Conservation (phyloP, 192 early-diverging fungal species). For the Coemansia sp. region DNA sequence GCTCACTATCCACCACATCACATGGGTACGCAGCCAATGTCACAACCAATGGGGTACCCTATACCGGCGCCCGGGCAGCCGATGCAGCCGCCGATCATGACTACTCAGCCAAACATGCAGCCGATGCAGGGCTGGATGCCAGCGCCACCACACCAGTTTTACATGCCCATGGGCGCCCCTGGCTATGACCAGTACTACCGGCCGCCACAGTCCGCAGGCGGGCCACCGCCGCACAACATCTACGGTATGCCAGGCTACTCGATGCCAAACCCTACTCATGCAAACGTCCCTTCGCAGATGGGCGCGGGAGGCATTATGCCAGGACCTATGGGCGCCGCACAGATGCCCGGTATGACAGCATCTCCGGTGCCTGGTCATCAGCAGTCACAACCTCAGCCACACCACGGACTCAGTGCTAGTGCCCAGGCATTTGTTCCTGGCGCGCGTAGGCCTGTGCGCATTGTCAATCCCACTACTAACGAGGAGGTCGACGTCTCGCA, state of each 20-base stretch:
- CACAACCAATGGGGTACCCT: slow-evolving; percentile 48
- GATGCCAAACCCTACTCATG: slow-evolving; percentile 39
- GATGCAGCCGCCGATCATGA: slow-evolving; percentile 51
- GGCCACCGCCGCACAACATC: slow-evolving; percentile 39
- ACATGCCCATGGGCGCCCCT: slow-evolving; percentile 41
- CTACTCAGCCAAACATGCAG: slow-evolving; percentile 46
- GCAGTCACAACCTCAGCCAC: slow-evolving; percentile 7
- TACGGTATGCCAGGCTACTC: slow-evolving; percentile 42
- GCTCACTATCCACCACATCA: slow-evolving; percentile 40
- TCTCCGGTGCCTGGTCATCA: slow-evolving; percentile 42
- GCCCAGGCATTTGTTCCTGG: slow-evolving; percentile 45
- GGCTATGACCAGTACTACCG: slow-evolving; percentile 52
- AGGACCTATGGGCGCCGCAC: slow-evolving; percentile 29
- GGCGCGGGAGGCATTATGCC: slow-evolving; percentile 36
- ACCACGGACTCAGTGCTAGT: slow-evolving; percentile 35
- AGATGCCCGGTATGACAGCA: slow-evolving; percentile 47
- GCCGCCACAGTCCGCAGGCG: slow-evolving; percentile 28
- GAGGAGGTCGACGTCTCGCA: slow-evolving; percentile 64
- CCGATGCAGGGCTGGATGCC: slow-evolving; percentile 54
- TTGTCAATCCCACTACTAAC: slow-evolving; percentile 73
- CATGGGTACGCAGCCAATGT: slow-evolving; percentile 41
- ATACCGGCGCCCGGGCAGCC: slow-evolving; percentile 42
- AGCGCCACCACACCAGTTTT: slow-evolving; percentile 44
- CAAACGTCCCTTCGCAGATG: slow-evolving; percentile 27
- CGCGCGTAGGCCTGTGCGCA: slow-evolving; percentile 59